Base-by-base conservation (phyloP, 148 eudicot species). In the Heliosperma pusillum region DNA sequence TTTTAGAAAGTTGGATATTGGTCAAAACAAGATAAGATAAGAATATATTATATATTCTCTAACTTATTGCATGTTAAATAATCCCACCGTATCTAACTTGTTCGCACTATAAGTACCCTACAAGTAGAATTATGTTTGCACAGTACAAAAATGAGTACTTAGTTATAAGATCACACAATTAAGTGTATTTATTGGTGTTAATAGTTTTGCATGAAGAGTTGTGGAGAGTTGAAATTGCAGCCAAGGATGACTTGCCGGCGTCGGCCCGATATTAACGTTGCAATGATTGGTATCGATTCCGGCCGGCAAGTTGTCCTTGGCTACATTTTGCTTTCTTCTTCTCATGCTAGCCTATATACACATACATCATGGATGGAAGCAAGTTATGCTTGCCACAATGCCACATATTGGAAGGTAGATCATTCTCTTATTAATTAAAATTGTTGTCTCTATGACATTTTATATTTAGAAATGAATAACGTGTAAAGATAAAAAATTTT, bases 171-270 rank as follows among this genome's bases (percentile, higher is more conserved):
- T 4, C 1, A 4, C 2, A 47, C 6, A 33, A 33, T 33, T 33
- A 33, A 33, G 55, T 24, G 7, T 11, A 7, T 6, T 13, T 25
- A 25, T 44, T 9, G 21, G 56, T 72, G 73, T 58, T 60, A 22
- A 47, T 60, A 76, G 70, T 72, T 52, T 85, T 76, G 83, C 86
- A 83, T 85, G 88, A 74, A 74, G 76, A 30, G 44, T 42, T 33
- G 7, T 33, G 21, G 82, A 80, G 84, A 66, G 72, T 47, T 66
- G 74, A 25, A 77, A 84, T 55, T 78, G 74, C 77, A 84, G 86
- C 84, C 83, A 84, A 84, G 86, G 84, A 84, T 84, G 87, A 81
- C 82, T 85, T 85, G 88, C 86, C 84, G 81, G 82, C 22, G n/a
- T 30, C 15, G 1, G 12, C 53, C 7, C 22, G 24, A 30, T 17